Base-by-base conservation (phyloP, 345 rosid species). In the Gossypium bickii region DNA sequence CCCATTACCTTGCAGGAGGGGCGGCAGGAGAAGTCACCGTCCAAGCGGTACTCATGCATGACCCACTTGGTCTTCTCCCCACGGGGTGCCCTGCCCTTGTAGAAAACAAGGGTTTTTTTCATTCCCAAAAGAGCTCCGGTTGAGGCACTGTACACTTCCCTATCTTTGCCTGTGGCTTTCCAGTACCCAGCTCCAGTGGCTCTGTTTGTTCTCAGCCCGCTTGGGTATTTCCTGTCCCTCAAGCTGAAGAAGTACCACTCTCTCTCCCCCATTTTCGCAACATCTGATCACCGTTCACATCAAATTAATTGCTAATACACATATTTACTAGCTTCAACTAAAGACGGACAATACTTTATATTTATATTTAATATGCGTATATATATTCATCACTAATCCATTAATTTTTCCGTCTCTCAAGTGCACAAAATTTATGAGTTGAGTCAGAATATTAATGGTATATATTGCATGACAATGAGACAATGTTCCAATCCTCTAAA, bases 31-130 rank as follows among this genome's bases (percentile, higher is more conserved):
- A 67, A 64, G 70, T 74, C 76, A 47, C 76, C 76, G 68, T 74
- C 77, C 5, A 74, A 41, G 25, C 87, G 87, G 82, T 85, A 85
- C 75, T 82, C 87, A 41, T 85, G 87, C 87, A 85, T 80, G 60
- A 85, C 84, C 87, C 87, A 85, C 75, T 78, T 84, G 67, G 87
- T 84, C 78, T 84, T 84, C 67, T 80, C 83, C 0, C 87, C 87
- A 58, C 85, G 79, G 0, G 82, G 85, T n/a, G 87, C 87, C 65
- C 85, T 78, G 43, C 87, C 87, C 17, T 53, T 80, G 82, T 82
- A 85, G 74, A 85, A 85, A 45, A 85, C 87, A 2, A 85, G 82
- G 8, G 85, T 82, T 66, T 85, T 85, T 52, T 85, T 85, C 85
- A 85, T 76, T 41, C 87, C 87, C 6, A 85, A 62, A 41, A 85